Evolutionary conservation across 2,329 filamentous ascomycete species (phyloP).

Genomic region (Beauveria medogensis): DNA sequence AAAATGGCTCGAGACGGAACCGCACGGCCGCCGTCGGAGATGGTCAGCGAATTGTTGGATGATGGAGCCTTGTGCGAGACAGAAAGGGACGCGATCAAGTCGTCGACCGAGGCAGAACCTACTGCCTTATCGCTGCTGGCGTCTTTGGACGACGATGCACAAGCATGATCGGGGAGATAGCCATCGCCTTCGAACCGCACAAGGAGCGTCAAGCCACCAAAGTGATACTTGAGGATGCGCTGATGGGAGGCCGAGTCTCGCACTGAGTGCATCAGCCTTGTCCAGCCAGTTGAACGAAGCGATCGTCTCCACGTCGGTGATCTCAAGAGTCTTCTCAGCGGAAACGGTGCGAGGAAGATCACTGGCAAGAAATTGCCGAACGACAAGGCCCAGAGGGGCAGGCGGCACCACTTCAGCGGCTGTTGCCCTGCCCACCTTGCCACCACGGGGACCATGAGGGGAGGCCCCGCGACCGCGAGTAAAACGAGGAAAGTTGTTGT

Average conservation of each 20-base stretch:
- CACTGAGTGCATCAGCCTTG: slow-evolving; percentile 27
- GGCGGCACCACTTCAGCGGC: not conserved
- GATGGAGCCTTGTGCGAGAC: not conserved
- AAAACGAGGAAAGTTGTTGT: not conserved
- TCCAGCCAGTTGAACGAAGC: slow-evolving; percentile 32
- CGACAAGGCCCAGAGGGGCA: not conserved
- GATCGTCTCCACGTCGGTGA: slow-evolving; percentile 13
- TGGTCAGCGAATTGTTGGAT: slow-evolving; percentile 9
- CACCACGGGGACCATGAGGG: not conserved
- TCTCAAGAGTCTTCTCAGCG: not conserved
- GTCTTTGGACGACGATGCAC: not conserved
- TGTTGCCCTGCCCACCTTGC: not conserved
- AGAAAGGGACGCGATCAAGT: not conserved
- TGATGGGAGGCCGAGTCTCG: slow-evolving; percentile 53
- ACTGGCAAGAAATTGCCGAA: not conserved
- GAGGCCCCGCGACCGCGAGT: not conserved
- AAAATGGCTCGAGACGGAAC: slow-evolving; percentile 25
- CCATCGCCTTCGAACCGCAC: slow-evolving; percentile 53
- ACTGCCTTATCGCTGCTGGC: not conserved
- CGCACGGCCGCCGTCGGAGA: slow-evolving; percentile 13
- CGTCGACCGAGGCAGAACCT: not conserved
- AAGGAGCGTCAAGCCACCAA: slow-evolving; percentile 37
- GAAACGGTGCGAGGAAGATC: not conserved
- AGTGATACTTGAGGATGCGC: slow-evolving; percentile 49
- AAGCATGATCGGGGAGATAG: slow-evolving; percentile 28